A percentile compares a stretch with the other conserved stretches of the same genome.
Evolutionary conservation across 140 eudicot species (phyloP).

Genomic region (Stevia rebaudiana): DNA sequence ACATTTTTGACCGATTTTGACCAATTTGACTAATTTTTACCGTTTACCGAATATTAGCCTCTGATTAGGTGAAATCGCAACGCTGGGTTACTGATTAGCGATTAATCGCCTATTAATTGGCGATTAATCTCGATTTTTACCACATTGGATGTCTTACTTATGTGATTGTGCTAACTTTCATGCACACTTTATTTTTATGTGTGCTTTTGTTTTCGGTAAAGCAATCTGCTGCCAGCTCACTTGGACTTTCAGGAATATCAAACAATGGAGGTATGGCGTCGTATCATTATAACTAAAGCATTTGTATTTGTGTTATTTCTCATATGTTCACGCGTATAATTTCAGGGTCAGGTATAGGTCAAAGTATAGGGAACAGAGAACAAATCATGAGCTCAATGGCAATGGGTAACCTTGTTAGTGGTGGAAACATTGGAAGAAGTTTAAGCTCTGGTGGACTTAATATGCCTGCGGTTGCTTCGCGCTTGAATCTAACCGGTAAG

Average conservation of each 20-base stretch:
- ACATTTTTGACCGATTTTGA: too few relatives aligned
- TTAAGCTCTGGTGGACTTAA: constrained; percentile 59
- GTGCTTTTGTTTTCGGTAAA: constrained; percentile 28
- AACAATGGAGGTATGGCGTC: constrained; percentile 63
- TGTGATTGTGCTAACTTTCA: neutral
- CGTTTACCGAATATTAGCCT: too few relatives aligned
- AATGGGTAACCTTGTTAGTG: constrained; percentile 60
- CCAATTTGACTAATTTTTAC: too few relatives aligned
- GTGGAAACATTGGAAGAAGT: constrained; percentile 64
- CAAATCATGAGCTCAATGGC: constrained; percentile 61
- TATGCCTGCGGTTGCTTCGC: constrained; percentile 69
- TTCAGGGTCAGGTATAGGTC: constrained; percentile 54
- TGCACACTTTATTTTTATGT: constrained; percentile 1
- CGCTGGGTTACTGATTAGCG: too few relatives aligned
- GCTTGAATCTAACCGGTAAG: constrained; percentile 69
- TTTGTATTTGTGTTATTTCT: constrained; percentile 5
- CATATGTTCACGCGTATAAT: constrained; percentile 20
- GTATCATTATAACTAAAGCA: neutral
- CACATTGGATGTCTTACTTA: too few relatives aligned
- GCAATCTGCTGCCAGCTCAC: constrained; percentile 73
- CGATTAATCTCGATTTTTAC: too few relatives aligned
- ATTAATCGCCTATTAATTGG: too few relatives aligned
- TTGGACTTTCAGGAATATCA: constrained; percentile 61
- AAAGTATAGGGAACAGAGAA: constrained; percentile 63
- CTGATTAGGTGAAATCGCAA: too few relatives aligned